Evolutionary conservation across 2,329 filamentous ascomycete species (phyloP), one percentile per base, ranked within the genome.

Genomic region (Venturia asperata): DNA sequence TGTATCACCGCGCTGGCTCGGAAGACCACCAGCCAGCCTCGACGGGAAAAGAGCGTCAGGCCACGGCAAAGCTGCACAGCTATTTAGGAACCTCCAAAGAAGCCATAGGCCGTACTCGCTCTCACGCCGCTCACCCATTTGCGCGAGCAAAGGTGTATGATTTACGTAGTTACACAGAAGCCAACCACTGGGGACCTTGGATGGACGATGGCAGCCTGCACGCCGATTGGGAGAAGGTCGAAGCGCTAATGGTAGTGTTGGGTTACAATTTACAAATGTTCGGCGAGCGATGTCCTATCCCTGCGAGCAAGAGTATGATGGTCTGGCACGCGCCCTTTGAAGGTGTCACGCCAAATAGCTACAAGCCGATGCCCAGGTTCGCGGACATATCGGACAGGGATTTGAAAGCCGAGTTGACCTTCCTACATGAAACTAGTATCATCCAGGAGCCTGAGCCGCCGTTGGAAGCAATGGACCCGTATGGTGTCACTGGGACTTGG

Each of bases 221-320:
- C 5, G 86, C 90, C 0, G 89, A 93, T 74, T 93, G 90, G 90
- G 88, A 92, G 74, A 90, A 89, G 76, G 77, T 92, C 13, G 89
- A 92, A 74, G 86, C 87, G 10, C 83, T 91, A 64, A 84, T 91
- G 80, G 78, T 92, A 3, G 84, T 88, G 1, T 74, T 92, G 3
- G 83, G 82, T 3, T 80, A 83, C 71, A 91, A 91, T 71, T 79
- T 89, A 63, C 74, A 77, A 47, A 71, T 74, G 11, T 82, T 83
- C 68, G 72, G 81, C 11, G 74, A 78, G 43, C 62, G 62, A 15
- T 49, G 42, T 39, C 41, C 42, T 1, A 58, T 34, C 37, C 52
- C 52, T 34, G 62, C 42, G 34, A 42, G 13, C 41, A 52, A 24
- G 24, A 24, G n/a, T 45, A 21, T 43, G 27, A 43, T 55, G 34